phyloP scores from a whole-genome alignment of 495 filamentous ascomycete species.

The Gamarada debralockiae region DNA sequence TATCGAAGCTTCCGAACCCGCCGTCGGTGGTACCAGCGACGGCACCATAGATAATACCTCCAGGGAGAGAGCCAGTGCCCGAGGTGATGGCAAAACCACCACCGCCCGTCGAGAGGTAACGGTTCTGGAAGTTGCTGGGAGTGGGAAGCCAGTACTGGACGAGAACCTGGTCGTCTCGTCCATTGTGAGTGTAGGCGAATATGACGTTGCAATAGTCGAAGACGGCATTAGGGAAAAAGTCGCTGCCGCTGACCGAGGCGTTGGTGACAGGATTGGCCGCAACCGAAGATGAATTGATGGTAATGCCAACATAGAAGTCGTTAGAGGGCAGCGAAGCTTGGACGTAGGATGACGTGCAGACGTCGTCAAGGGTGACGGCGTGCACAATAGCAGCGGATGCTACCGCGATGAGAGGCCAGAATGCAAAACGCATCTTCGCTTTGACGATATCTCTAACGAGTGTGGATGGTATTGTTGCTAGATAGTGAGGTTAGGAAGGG shows the following conservation, averaged over 20 bases:
- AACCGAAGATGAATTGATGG: slow-evolving; percentile 31
- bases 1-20: slow-evolving; percentile 42
- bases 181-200: slow-evolving; percentile 40
- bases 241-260: slow-evolving; percentile 21
- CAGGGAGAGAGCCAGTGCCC: slow-evolving; percentile 30
- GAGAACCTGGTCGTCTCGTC: slow-evolving; percentile 32
- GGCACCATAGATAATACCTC: slow-evolving; percentile 40
- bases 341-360: slow-evolving; percentile 31
- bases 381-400: neutral
- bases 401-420: neutral
- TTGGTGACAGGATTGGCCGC: slow-evolving; percentile 29
- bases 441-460: too few species aligned
- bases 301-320: slow-evolving; percentile 29
- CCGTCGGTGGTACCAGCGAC: slow-evolving; percentile 43
- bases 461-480: too few species aligned
- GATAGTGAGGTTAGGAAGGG: too few species aligned
- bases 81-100: slow-evolving; percentile 43
- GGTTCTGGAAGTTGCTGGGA: slow-evolving; percentile 32
- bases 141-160: slow-evolving; percentile 35
- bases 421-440: too few species aligned
- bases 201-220: slow-evolving; percentile 43
- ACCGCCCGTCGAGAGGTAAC: slow-evolving; percentile 40
- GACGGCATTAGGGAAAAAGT: slow-evolving; percentile 9
- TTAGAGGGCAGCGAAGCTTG: slow-evolving; percentile 26
- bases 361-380: slow-evolving; percentile 9